phyloP scores from a whole-genome alignment of 1,284 basidiomycete species.

The Coriolopsis trogii region DNA sequence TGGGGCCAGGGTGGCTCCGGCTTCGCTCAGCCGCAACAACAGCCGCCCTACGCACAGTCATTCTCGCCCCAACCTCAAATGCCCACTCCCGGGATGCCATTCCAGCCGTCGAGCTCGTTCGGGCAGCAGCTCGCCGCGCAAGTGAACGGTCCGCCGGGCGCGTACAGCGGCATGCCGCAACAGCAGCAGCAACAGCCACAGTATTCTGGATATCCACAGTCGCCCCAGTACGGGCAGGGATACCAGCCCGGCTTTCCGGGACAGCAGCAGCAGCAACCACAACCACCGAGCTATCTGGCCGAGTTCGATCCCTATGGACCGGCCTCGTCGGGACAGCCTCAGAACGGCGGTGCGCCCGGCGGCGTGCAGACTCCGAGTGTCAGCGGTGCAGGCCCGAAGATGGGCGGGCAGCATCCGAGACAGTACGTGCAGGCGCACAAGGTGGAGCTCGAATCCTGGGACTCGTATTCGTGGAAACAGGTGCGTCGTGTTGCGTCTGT shows the following conservation, averaged over 20 bases:
- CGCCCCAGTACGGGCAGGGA: conserved; percentile 25
- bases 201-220: conserved; percentile 23
- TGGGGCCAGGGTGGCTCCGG: conserved; percentile 24
- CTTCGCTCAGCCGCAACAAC: conserved; percentile 28
- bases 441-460: conserved; percentile 42
- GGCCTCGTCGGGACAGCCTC: conserved; percentile 2
- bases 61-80: conserved; percentile 14
- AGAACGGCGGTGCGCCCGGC: conserved; percentile 4
- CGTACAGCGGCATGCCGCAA: conserved; percentile 19
- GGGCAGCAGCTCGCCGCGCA: conserved; percentile 39
- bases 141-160: conserved; percentile 26
- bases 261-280: conserved; percentile 29
- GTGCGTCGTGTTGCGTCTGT: conserved; percentile 8
- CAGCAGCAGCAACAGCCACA: conserved; percentile 27
- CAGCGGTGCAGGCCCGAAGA: conserved; percentile 9
- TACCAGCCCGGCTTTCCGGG: conserved; percentile 29
- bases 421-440: conserved; percentile 40
- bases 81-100: conserved; percentile 31
- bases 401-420: conserved; percentile 36
- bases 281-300: conserved; percentile 29
- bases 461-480: conserved; percentile 42
- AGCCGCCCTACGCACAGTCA: conserved; percentile 18
- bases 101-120: conserved; percentile 37
- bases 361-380: neutral
- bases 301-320: conserved; percentile 40